Conservation (phyloP, 2,329 filamentous ascomycete species). For the Venturia carpophila region DNA sequence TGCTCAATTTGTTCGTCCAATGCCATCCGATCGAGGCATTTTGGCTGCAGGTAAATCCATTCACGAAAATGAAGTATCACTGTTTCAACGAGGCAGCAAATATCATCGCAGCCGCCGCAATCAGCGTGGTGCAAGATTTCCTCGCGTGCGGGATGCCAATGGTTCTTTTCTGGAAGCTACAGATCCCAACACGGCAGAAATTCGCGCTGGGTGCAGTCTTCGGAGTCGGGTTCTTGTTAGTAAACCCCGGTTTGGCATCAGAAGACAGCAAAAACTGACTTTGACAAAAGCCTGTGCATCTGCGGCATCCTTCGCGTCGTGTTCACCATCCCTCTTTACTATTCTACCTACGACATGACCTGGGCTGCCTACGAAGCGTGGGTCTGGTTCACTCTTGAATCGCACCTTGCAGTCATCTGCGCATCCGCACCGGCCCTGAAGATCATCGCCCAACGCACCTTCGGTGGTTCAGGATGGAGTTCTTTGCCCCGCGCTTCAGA, state of each 20-base stretch:
- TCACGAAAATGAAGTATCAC: conserved; percentile 19
- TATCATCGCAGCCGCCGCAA: conserved; percentile 20
- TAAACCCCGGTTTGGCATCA: conserved; percentile 29
- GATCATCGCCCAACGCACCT: background rate
- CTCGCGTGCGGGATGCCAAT: conserved; percentile 22
- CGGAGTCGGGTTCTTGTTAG: conserved; percentile 37
- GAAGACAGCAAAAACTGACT: background rate
- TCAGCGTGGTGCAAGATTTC: conserved; percentile 22
- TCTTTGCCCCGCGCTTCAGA: background rate
- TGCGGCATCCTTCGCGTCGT: conserved; percentile 33
- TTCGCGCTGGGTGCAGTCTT: conserved; percentile 32
- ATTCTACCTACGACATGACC: conserved; percentile 17
- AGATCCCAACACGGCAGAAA: conserved; percentile 21
- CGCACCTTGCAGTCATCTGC: conserved; percentile 18
- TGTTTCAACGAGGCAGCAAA: conserved; percentile 21
- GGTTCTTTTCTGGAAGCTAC: conserved; percentile 21
- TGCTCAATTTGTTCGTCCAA: conserved; percentile 20
- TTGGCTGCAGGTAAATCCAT: conserved; percentile 21
- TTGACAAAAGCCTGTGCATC: conserved; percentile 26
- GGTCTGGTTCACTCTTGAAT: conserved; percentile 14
- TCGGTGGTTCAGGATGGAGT: background rate
- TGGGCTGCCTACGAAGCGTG: conserved; percentile 13
- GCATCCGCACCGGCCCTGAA: conserved; percentile 18
- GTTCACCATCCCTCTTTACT: conserved; percentile 26
- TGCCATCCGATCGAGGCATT: conserved; percentile 22